Evolutionary conservation across 2,329 filamentous ascomycete species (phyloP).

Genomic region (Aspergillus aculeatus): DNA sequence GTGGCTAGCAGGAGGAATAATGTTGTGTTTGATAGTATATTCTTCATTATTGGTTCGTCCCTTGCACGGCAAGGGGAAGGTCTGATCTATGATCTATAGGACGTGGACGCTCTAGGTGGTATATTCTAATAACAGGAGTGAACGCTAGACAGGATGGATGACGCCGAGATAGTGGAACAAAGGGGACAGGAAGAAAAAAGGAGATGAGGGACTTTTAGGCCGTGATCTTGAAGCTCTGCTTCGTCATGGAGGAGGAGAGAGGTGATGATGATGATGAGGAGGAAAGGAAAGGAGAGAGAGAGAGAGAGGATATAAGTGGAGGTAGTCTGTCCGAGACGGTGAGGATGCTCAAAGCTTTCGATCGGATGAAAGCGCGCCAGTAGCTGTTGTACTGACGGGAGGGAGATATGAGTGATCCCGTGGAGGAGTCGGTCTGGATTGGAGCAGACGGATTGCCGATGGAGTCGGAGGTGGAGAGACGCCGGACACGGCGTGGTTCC

Average conservation of each 20-base stretch:
- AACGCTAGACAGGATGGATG: not conserved
- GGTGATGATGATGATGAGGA: not conserved
- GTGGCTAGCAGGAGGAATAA: too few species aligned
- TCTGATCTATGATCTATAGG: not conserved
- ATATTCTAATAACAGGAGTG: not conserved
- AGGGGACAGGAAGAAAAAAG: not conserved
- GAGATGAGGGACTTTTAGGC: not conserved
- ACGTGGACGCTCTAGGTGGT: not conserved
- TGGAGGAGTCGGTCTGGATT: not conserved
- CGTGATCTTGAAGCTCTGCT: not conserved
- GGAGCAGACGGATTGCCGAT: not conserved
- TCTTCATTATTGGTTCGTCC: not conserved
- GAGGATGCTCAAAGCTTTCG: not conserved
- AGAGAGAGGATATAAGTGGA: too few species aligned
- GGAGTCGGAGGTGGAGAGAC: not conserved
- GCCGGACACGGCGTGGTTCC: not conserved
- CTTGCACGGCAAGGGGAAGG: not conserved
- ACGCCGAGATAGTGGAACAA: not conserved
- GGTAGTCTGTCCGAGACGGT: not conserved
- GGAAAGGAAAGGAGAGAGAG: too few species aligned
- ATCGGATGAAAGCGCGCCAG: slow-evolving; percentile 4
- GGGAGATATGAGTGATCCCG: not conserved
- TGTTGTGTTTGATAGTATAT: not conserved
- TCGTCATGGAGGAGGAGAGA: not conserved
- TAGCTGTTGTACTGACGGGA: not conserved